A percentile compares a stretch with the other conserved stretches of the same genome.
These are phyloP conservation scores for Phallus indusiatus DNA, from an alignment of 768 basidiomycete genomes.

Conservation along the genomic window DNA sequence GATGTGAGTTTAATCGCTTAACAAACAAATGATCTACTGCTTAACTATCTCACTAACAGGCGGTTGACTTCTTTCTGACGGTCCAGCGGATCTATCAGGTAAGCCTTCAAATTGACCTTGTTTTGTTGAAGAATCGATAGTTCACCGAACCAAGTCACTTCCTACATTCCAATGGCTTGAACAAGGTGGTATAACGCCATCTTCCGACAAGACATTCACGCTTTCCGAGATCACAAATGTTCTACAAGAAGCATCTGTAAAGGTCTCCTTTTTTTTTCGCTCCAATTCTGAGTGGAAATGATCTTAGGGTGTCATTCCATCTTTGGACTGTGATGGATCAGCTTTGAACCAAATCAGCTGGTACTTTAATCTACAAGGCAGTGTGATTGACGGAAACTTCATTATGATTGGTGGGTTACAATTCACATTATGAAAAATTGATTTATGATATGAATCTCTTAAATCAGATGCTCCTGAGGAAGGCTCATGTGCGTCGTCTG, in stretches of 20 bases:
- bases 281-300: not conserved
- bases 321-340: slow-evolving; percentile 33
- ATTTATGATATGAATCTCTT: slow-evolving; percentile 27
- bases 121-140: not conserved
- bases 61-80: slow-evolving; percentile 56
- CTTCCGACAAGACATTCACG: slow-evolving; percentile 45
- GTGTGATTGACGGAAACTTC: slow-evolving; percentile 57
- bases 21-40: not conserved
- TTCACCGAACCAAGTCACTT: slow-evolving; percentile 23
- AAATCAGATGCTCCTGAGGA: slow-evolving; percentile 37
- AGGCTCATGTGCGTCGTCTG: slow-evolving; percentile 44
- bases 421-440: slow-evolving; percentile 42
- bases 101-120: not conserved
- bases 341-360: slow-evolving; percentile 40
- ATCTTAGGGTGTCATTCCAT: slow-evolving; percentile 38
- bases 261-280: slow-evolving; percentile 22
- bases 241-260: slow-evolving; percentile 41
- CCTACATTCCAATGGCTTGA: slow-evolving; percentile 69
- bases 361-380: slow-evolving; percentile 59
- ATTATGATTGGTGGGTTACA: slow-evolving; percentile 42
- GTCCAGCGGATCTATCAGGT: slow-evolving; percentile 4
- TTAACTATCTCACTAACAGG: slow-evolving; percentile 27
- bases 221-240: slow-evolving; percentile 45
- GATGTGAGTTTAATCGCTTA: slow-evolving; percentile 36
- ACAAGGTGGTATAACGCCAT: slow-evolving; percentile 65